Base-by-base conservation (phyloP, 2,329 filamentous ascomycete species). In the Xylariaceae sp. region DNA sequence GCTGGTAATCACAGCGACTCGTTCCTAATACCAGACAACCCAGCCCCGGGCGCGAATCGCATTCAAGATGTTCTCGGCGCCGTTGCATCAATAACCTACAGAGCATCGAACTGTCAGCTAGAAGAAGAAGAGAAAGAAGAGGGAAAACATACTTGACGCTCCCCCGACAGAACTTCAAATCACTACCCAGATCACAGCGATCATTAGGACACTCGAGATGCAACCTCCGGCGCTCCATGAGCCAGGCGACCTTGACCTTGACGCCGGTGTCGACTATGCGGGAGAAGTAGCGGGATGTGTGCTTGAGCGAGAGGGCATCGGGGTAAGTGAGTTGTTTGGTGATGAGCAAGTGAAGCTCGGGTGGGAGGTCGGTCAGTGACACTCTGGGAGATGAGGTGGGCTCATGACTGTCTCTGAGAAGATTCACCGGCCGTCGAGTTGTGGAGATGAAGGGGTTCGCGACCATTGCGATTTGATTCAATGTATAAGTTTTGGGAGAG, bases 271-370 rank as follows among this genome's bases (percentile, higher is more conserved):
- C 74, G 49, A 87, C 81, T 2, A 86, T 64, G 38, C 63, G 57
- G 66, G 82, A 83, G 62, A 88, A 83, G 58, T 85, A 73, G 47
- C 74, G 73, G 58, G 68, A 81, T 17, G 77, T 77, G 60, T 87
- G 83, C 58, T 87, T 87, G 14, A 88, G 67, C 0, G 83, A 83
- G 1, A 88, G 72, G 0, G 85, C 84, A 50, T 88, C 84, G 0
- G 85, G 85, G 50, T 88, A 88, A 23, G 75, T 75, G 47, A 88
- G 77, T 43, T 78, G 69, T 10, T 71, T 61, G 23, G 77, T 69
- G 44, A 88, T 82, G 40, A 79, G 71, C 1, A 84, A 61, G 54
- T 86, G 84, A n/a, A 88, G 70, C 56, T 88, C 85, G 1, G 79
- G 70, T 2, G 85, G 85, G 2, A 88, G 68, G 14, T 66, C 63